phyloP scores from a whole-genome alignment of 495 filamentous ascomycete species.

The Neurospora sp. region DNA sequence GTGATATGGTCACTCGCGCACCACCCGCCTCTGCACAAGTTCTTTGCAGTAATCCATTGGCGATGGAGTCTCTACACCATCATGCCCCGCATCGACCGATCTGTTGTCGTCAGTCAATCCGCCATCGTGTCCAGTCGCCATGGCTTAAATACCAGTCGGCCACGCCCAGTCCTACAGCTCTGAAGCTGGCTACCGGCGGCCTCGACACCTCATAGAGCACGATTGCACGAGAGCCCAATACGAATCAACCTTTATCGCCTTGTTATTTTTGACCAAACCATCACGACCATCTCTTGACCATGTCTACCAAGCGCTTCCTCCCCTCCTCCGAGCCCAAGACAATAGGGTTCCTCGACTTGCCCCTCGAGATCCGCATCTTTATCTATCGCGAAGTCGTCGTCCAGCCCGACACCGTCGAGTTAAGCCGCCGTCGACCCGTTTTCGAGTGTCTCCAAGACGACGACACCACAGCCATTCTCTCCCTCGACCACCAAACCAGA shows the following conservation, averaged over 20 bases:
- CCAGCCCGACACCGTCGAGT: neutral
- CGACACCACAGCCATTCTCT: neutral
- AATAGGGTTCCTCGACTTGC: neutral
- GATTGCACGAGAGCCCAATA: no score
- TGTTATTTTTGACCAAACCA: neutral
- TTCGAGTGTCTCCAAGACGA: neutral
- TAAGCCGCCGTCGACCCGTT: neutral
- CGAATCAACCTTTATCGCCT: neutral
- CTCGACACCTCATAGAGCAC: neutral
- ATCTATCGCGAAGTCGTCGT: neutral
- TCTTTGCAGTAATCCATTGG: neutral
- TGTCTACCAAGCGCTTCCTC: neutral
- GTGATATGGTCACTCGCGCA: neutral
- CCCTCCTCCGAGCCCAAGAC: neutral
- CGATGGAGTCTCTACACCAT: neutral
- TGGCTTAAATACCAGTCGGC: neutral
- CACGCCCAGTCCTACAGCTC: neutral
- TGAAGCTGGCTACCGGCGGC: neutral
- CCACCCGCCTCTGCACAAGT: neutral
- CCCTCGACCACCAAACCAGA: neutral
- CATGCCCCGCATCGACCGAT: neutral
- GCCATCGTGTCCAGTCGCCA: neutral
- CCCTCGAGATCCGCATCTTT: neutral
- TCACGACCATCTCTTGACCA: neutral
- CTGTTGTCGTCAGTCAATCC: neutral